These are phyloP conservation scores for Inga leiocalycina DNA, from an alignment of 306 rosid genomes.

Conservation along the genomic window DNA sequence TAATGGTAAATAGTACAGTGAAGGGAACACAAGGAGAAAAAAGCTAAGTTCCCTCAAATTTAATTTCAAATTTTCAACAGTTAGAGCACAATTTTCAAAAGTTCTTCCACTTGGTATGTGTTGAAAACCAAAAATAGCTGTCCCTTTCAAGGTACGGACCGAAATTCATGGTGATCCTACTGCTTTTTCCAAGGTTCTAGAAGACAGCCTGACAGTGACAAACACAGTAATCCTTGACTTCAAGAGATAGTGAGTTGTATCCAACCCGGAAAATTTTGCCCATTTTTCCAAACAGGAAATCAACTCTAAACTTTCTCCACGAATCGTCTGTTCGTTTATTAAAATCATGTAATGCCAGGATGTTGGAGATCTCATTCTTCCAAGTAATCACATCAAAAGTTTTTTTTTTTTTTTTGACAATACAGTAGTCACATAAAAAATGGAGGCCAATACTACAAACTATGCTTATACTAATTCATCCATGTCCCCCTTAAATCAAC, in stretches of 20 bases:
- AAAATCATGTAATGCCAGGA: conserved; percentile 8
- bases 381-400: background rate
- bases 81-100: conserved; percentile 3
- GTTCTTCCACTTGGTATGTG: background rate
- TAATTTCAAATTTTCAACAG: background rate
- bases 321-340: background rate
- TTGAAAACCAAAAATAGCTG: conserved; percentile 6
- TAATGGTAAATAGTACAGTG: background rate
- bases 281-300: conserved; percentile 5
- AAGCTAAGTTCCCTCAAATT: background rate
- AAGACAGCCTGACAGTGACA: conserved; percentile 31
- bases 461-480: background rate
- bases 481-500: conserved; percentile 5
- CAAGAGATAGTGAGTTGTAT: conserved; percentile 10
- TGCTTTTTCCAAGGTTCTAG: conserved; percentile 14
- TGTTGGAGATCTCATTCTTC: background rate
- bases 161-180: conserved; percentile 18
- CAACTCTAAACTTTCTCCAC: background rate
- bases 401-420: too few relatives aligned
- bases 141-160: conserved; percentile 22
- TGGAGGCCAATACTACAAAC: conserved; percentile 5
- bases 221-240: conserved; percentile 26
- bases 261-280: background rate
- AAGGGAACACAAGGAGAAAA: background rate
- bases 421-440: background rate